Evolutionary conservation across 495 filamentous ascomycete genomes (phyloP), one percentile per base, ranked within the genome.

Genomic region (Neurospora sp.): DNA sequence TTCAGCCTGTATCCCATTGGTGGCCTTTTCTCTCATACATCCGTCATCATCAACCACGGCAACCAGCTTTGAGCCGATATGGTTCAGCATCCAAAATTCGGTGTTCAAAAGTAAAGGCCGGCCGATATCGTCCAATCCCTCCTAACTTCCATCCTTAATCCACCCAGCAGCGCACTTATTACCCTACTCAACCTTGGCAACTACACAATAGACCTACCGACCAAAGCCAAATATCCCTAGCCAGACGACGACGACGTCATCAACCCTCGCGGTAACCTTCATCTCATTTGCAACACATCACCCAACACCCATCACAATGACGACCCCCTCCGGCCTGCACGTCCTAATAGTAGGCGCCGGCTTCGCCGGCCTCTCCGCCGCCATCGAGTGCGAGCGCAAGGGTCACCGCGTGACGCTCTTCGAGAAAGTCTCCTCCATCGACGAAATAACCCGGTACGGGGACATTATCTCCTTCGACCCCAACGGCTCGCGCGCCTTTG

Each of bases 271-370:
- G 14, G 18, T 7, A 42, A 48, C 44, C 44, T 20, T 9, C 41
- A 44, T 44, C 7, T 9, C 41, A n/a, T 27, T 1, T 9, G 2
- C 16, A 44, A 9, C 16, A 44, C 41, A n/a, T 40, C 40, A 40
- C 12, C 71, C 37, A n/a, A 3, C 27, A 42, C 40, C 18, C 31
- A 61, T 39, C 16, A 74, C 7, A 16, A 77, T 76, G 77, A 72
- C 76, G 1, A 70, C 31, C 27, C 31, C 35, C 35, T 37, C 35
- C 31, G 86, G 87, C n/a, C 89, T 90, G 72, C 82, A 84, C 41
- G 84, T 90, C 37, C 78, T 90, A 6, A 83, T 90, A 65, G 86
- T 91, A 39, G 89, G 88, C n/a, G 86, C 84, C 6, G 88, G 89
- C 37, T 88, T 90, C 69, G 89, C 85, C 39, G 89, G 89, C 6